Percentiles rank a stretch among this genome's conserved stretches.
phyloP scores from a whole-genome alignment of 176 grass and related monocot genomes.

The Coix lacrymajobi region DNA sequence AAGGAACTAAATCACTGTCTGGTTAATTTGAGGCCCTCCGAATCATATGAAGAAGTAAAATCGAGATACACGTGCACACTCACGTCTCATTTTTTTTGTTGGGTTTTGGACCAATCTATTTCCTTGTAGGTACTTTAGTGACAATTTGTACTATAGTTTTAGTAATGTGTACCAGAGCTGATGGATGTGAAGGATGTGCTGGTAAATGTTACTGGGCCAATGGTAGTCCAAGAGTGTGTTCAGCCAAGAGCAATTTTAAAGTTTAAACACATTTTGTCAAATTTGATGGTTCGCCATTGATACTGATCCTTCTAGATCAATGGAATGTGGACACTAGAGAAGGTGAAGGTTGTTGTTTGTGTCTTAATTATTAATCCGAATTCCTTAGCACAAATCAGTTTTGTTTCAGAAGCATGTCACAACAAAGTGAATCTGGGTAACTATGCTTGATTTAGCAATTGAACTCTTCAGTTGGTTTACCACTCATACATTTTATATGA shows the following conservation, averaged over 20 bases:
- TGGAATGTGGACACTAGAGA: neutral
- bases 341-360: neutral
- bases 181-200: neutral
- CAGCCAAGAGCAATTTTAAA: neutral
- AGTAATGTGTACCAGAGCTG: neutral
- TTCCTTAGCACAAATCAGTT: neutral
- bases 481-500: neutral
- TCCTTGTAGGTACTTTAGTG: neutral
- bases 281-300: neutral
- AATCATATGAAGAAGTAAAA: neutral
- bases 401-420: neutral
- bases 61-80: neutral
- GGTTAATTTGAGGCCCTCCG: neutral
- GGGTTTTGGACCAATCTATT: neutral
- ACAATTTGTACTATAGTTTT: neutral
- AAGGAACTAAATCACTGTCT: neutral
- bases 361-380: neutral
- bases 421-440: neutral
- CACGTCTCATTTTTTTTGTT: neutral
- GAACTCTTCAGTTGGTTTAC: neutral
- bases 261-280: neutral
- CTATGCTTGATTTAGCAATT: neutral
- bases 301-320: neutral
- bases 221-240: neutral
- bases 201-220: neutral